Conservation (phyloP, 1,284 basidiomycete species). For the Rhodotorula sp. region DNA sequence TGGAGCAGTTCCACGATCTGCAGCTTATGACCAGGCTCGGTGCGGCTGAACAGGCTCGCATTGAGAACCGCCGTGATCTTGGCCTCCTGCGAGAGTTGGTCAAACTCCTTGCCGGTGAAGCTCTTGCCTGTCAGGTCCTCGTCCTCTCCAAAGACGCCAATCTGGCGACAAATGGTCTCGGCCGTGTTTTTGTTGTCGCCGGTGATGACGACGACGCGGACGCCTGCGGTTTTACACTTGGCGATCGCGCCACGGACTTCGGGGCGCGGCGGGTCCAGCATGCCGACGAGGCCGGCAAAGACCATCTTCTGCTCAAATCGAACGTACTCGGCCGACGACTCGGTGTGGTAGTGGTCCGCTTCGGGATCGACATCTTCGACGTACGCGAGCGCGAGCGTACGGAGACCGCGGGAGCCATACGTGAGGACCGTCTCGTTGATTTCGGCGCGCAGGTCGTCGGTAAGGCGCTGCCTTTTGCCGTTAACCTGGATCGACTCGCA, state of each 20-base stretch:
- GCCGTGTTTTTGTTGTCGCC: constrained; percentile 98
- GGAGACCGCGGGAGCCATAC: constrained; percentile 79
- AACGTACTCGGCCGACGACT: constrained; percentile 74
- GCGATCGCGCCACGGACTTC: constrained; percentile 85
- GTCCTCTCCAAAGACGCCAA: constrained; percentile 81
- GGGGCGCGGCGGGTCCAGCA: constrained; percentile 96
- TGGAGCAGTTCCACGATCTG: constrained; percentile 95
- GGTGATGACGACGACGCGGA: constrained; percentile 95
- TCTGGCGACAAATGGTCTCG: constrained; percentile 92
- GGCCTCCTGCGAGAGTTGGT: constrained; percentile 72
- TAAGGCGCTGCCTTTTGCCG: constrained; percentile 54
- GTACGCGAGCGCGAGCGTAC: constrained; percentile 88
- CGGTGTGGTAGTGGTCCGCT: constrained; percentile 71
- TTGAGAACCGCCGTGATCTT: constrained; percentile 80
- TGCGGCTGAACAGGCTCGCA: constrained; percentile 86
- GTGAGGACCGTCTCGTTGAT: constrained; percentile 63
- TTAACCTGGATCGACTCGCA: constrained; percentile 53
- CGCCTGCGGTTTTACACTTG: constrained; percentile 88
- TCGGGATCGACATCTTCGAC: constrained; percentile 74
- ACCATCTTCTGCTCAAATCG: constrained; percentile 86
- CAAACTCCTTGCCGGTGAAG: constrained; percentile 90
- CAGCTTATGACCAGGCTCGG: constrained; percentile 92
- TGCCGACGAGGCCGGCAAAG: constrained; percentile 92
- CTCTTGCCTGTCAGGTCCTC: constrained; percentile 72
- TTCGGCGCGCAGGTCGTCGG: constrained; percentile 60